Conservation (phyloP, 2,329 filamentous ascomycete species). For the Daldinia eschscholtzii region DNA sequence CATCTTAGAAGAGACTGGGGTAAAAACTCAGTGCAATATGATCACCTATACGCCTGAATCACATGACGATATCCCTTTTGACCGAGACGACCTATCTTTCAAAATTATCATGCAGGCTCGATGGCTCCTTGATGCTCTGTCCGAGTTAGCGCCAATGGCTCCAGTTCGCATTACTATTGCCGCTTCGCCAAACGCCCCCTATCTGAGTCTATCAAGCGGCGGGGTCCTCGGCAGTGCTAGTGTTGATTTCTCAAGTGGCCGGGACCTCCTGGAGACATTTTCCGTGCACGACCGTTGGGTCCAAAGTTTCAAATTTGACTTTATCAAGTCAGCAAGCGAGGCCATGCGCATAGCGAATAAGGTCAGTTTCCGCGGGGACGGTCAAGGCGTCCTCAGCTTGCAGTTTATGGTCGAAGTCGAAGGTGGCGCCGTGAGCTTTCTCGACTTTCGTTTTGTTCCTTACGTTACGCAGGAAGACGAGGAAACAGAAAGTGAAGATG, state of each 20-base stretch:
- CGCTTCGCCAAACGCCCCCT: conserved; percentile 73
- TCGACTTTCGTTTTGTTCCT: conserved; percentile 87
- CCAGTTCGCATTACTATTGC: conserved; percentile 79
- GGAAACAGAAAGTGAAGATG: conserved; percentile 59
- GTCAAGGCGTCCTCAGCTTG: conserved; percentile 89
- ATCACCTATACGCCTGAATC: conserved; percentile 85
- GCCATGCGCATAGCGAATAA: conserved; percentile 96
- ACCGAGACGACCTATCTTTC: conserved; percentile 81
- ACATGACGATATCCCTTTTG: conserved; percentile 87
- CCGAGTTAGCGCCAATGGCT: conserved; percentile 77
- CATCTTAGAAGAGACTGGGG: conserved; percentile 85
- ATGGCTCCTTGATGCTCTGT: conserved; percentile 78
- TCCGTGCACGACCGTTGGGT: conserved; percentile 70
- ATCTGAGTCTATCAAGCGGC: conserved; percentile 78
- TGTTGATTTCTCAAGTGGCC: conserved; percentile 74
- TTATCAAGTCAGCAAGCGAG: conserved; percentile 85
- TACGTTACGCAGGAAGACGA: conserved; percentile 73
- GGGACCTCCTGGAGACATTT: conserved; percentile 80
- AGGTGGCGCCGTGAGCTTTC: conserved; percentile 75
- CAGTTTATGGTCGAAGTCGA: conserved; percentile 97
- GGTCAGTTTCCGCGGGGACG: conserved; percentile 89
- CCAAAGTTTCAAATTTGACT: conserved; percentile 87
- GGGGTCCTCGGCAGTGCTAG: conserved; percentile 71
- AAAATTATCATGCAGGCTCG: conserved; percentile 94
- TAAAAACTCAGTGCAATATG: conserved; percentile 90